Conservation (phyloP, 163 green algal species). For the Volvox carteri region DNA sequence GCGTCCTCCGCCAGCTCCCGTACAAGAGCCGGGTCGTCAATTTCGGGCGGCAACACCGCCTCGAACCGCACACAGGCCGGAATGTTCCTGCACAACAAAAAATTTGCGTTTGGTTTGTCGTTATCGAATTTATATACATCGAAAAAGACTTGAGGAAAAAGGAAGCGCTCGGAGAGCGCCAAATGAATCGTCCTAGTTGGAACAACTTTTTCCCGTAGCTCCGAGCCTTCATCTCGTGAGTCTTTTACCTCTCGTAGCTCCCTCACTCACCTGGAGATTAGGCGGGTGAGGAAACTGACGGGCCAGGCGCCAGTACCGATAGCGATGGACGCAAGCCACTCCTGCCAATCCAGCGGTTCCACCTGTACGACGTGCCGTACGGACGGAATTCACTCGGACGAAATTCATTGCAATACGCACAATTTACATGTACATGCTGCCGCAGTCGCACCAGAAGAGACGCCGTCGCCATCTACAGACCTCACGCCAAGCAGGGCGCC, state of each 20-base stretch:
- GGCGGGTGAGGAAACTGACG: slow-evolving; percentile 56
- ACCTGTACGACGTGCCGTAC: slow-evolving; percentile 32
- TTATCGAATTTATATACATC: not conserved
- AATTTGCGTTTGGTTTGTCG: not conserved
- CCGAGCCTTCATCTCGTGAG: too few species aligned
- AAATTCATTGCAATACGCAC: too few species aligned
- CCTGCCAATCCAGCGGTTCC: slow-evolving; percentile 62
- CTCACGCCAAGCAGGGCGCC: too few species aligned
- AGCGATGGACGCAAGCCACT: slow-evolving; percentile 69
- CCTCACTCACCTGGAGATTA: slow-evolving; percentile 56
- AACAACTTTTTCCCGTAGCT: not conserved
- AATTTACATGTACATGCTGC: too few species aligned
- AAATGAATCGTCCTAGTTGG: not conserved
- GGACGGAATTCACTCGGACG: too few species aligned
- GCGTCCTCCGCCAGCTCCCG: not conserved
- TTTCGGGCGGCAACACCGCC: slow-evolving; percentile 23
- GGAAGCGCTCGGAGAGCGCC: too few species aligned
- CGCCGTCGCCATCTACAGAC: too few species aligned
- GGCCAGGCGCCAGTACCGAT: slow-evolving; percentile 63
- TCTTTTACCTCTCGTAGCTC: too few species aligned
- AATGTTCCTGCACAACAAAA: slow-evolving; percentile 1
- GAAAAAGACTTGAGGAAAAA: not conserved
- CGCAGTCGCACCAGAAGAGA: too few species aligned
- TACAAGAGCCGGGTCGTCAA: slow-evolving; percentile 29
- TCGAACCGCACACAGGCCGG: slow-evolving; percentile 30